Evolutionary conservation across 2,329 filamentous ascomycete genomes (phyloP).

Genomic region (Microdochium nivale): DNA sequence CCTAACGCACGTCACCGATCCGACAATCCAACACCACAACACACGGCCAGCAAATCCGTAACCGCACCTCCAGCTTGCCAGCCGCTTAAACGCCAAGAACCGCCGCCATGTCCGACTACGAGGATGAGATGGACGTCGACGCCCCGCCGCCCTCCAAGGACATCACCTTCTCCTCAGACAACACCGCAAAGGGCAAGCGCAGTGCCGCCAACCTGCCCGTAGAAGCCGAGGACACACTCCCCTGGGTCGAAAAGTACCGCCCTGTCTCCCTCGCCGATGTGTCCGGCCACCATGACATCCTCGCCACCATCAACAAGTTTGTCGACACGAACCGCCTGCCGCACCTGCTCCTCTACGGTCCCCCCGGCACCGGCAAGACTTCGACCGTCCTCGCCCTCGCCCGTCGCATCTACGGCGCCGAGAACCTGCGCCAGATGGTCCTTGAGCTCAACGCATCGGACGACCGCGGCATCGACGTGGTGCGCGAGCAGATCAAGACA

Average conservation of each 20-base stretch:
- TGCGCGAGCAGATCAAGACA: slow-evolving; percentile 98
- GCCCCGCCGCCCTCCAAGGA: slow-evolving; percentile 38
- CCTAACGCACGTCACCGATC: background rate
- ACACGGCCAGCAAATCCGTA: background rate
- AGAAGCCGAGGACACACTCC: slow-evolving; percentile 85
- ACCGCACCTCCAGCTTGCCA: background rate
- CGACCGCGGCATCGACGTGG: slow-evolving; percentile 94
- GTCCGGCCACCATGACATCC: slow-evolving; percentile 92
- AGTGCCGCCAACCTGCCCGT: slow-evolving; percentile 89
- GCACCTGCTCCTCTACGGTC: slow-evolving; percentile 92
- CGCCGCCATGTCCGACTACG: slow-evolving; percentile 47
- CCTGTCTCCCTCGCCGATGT: slow-evolving; percentile 85
- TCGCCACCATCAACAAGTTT: slow-evolving; percentile 96
- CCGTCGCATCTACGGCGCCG: slow-evolving; percentile 80
- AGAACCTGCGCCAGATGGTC: slow-evolving; percentile 97
- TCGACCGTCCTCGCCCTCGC: slow-evolving; percentile 92
- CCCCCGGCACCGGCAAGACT: slow-evolving; percentile 94
- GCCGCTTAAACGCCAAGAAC: background rate
- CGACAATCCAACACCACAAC: background rate
- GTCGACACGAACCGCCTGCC: slow-evolving; percentile 89
- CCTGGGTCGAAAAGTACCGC: slow-evolving; percentile 98
- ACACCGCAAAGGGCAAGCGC: slow-evolving; percentile 76
- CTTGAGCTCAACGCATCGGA: slow-evolving; percentile 96
- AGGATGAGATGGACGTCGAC: slow-evolving; percentile 55
- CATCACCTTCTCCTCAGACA: slow-evolving; percentile 64